Evolutionary conservation across 2,329 filamentous ascomycete genomes (phyloP).

Genomic region (Aspergillus japonicus): DNA sequence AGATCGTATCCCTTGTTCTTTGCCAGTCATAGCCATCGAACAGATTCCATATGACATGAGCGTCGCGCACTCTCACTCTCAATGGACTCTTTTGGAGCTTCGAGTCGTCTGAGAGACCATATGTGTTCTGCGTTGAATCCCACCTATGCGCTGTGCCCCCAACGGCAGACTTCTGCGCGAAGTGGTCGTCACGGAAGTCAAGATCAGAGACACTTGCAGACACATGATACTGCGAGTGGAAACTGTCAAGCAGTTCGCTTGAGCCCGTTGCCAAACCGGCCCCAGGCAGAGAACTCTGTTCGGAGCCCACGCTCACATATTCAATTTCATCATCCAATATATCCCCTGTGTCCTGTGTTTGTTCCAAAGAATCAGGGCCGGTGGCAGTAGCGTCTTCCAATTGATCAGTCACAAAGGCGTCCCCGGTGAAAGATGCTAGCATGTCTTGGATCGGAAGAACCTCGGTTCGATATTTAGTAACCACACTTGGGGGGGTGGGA

Average conservation of each 20-base stretch:
- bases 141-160: slow-evolving; percentile 72
- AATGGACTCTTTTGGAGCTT: slow-evolving; percentile 69
- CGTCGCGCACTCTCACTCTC: slow-evolving; percentile 74
- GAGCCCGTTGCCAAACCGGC: slow-evolving; percentile 39
- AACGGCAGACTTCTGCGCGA: slow-evolving; percentile 60
- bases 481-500: slow-evolving; percentile 76
- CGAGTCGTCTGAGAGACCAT: slow-evolving; percentile 63
- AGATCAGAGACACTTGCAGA: slow-evolving; percentile 61
- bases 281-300: slow-evolving; percentile 19
- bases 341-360: slow-evolving; percentile 38
- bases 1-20: slow-evolving; percentile 79
- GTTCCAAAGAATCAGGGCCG: slow-evolving; percentile 48
- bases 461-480: slow-evolving; percentile 82
- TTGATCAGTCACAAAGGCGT: slow-evolving; percentile 63
- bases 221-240: slow-evolving; percentile 55
- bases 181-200: slow-evolving; percentile 75
- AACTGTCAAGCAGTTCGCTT: slow-evolving; percentile 49
- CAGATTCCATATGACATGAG: slow-evolving; percentile 95
- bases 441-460: slow-evolving; percentile 84
- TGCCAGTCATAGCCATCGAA: slow-evolving; percentile 98
- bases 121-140: slow-evolving; percentile 75
- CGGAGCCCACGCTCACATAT: slow-evolving; percentile 52
- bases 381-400: slow-evolving; percentile 35
- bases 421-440: slow-evolving; percentile 83
- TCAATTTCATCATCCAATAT: slow-evolving; percentile 43